A percentile compares a stretch with the other conserved stretches of the same genome.
phyloP scores from a whole-genome alignment of 2,329 filamentous ascomycete species.

The Verticillium dahliae region DNA sequence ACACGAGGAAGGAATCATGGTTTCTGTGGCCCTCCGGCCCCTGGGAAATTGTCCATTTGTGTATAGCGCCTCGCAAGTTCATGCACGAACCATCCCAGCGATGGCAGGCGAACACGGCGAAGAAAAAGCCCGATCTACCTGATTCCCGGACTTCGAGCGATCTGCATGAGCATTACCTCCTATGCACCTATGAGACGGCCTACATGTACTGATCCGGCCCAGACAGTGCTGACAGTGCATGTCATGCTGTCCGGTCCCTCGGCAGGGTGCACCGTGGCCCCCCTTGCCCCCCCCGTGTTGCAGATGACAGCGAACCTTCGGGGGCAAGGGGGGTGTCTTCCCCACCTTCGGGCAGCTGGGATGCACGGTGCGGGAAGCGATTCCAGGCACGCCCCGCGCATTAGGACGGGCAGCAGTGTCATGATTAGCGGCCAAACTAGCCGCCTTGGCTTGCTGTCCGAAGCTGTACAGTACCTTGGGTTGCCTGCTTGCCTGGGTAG shows the following conservation, averaged over 20 bases:
- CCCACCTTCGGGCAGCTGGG: not conserved
- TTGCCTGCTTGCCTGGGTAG: not conserved
- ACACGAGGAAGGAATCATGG: not conserved
- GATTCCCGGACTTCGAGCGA: not conserved
- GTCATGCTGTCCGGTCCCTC: not conserved
- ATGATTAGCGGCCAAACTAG: not conserved
- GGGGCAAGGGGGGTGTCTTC: not conserved
- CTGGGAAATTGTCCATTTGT: not conserved
- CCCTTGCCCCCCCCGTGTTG: not conserved
- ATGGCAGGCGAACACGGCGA: too few relatives aligned
- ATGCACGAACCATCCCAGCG: not conserved
- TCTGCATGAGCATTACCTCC: not conserved
- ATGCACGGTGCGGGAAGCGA: not conserved
- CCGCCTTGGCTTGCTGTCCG: not conserved
- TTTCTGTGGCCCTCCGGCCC: not conserved
- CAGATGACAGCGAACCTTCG: not conserved
- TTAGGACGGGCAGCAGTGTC: not conserved
- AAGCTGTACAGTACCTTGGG: not conserved
- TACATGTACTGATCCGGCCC: not conserved
- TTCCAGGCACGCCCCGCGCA: not conserved
- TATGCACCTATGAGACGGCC: too few relatives aligned
- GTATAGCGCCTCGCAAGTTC: not conserved
- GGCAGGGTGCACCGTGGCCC: not conserved
- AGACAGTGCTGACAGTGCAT: not conserved
- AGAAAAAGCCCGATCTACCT: not conserved